Conservation (phyloP, 116 monocot genomes). For the Posidonia oceanica region DNA sequence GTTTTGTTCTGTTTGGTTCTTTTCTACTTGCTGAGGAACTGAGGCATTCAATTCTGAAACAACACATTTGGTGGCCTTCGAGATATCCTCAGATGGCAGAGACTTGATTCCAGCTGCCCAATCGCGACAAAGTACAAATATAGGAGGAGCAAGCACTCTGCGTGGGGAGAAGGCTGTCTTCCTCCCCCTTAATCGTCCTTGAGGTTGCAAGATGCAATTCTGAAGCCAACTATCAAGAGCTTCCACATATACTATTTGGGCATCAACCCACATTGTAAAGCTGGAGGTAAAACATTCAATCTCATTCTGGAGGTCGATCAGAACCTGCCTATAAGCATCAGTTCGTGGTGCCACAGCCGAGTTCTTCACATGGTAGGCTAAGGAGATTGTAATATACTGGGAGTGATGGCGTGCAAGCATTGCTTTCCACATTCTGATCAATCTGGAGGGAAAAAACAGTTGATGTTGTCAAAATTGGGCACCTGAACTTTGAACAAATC, state of each 20-base stretch:
- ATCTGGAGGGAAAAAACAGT: constrained; percentile 22
- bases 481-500: too few species aligned
- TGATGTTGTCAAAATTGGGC: too few species aligned
- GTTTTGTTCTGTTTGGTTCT: constrained; percentile 8
- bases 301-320: constrained; percentile 40
- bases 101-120: constrained; percentile 45
- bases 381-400: constrained; percentile 72
- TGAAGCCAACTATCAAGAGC: constrained; percentile 77
- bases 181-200: constrained; percentile 34
- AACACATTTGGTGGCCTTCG: constrained; percentile 24
- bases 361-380: constrained; percentile 54
- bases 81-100: constrained; percentile 41
- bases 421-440: constrained; percentile 78
- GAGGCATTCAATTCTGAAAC: constrained; percentile 10
- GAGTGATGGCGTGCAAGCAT: constrained; percentile 77
- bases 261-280: constrained; percentile 41
- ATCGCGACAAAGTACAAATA: constrained; percentile 72
- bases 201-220: constrained; percentile 61
- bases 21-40: constrained; percentile 18
- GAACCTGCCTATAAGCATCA: constrained; percentile 29
- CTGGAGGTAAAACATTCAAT: constrained; percentile 42
- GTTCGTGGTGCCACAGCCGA: constrained; percentile 13
- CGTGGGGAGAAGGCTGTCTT: constrained; percentile 43
- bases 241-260: constrained; percentile 42
- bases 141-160: constrained; percentile 58